Evolutionary conservation across 371 early-diverging fungal genomes (phyloP).

Genomic region (Mucor piriformis): DNA sequence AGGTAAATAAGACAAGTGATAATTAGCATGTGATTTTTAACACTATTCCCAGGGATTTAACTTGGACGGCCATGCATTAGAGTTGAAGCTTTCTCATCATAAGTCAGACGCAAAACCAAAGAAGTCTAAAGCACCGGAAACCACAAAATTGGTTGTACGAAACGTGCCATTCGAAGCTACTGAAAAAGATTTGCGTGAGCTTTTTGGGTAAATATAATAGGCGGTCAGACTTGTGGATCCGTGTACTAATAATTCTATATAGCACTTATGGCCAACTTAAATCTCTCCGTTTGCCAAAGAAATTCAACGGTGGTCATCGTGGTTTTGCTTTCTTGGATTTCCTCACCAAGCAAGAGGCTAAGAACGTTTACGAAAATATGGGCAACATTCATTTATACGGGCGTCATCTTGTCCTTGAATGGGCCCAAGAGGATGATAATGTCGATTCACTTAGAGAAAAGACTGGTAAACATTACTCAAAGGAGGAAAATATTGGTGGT

Average conservation of each 20-base stretch:
- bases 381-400: constrained; percentile 98
- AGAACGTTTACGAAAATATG: constrained; percentile 88
- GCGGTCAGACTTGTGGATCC: background rate
- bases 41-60: constrained; percentile 53
- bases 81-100: constrained; percentile 85
- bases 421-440: constrained; percentile 85
- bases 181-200: constrained; percentile 88
- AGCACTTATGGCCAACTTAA: constrained; percentile 93
- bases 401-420: constrained; percentile 96
- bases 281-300: constrained; percentile 94
- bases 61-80: constrained; percentile 85
- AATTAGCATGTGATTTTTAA: background rate
- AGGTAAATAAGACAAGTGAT: constrained; percentile 32
- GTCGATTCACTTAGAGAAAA: constrained; percentile 71
- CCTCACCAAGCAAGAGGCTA: constrained; percentile 91
- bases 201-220: constrained; percentile 71
- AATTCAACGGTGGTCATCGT: constrained; percentile 93
- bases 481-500: constrained; percentile 53
- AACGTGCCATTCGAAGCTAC: constrained; percentile 99
- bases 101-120: constrained; percentile 38
- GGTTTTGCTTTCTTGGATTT: constrained; percentile 99
- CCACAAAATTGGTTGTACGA: constrained; percentile 91
- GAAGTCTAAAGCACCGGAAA: constrained; percentile 39
- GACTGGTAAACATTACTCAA: constrained; percentile 65
- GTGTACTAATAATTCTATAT: background rate